Base-by-base conservation (phyloP, 768 basidiomycete genomes). In the Podaxis mareebaensis region DNA sequence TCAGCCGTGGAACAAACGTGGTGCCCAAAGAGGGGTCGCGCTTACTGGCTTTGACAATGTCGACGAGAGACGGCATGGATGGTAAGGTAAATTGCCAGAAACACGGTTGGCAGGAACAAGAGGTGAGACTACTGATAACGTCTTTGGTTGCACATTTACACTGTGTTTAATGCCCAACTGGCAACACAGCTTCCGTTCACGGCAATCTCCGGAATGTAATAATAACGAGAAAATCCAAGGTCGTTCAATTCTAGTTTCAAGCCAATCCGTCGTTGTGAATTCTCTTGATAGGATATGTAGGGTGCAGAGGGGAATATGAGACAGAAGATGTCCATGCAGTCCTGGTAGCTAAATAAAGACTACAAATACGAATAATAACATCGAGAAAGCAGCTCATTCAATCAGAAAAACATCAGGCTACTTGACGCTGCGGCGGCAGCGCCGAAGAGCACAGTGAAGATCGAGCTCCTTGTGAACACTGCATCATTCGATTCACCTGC, bases 41-140 rank as follows among this genome's bases (percentile, higher is more conserved):
- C 80, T 58, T 67, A 81, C 81, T 82, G 70, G 76, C 76, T 65
- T 76, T 76, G 61, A 81, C 77, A 66, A 76, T 70, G n/a, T 71
- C 76, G 61, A 81, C 76, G 66, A 82, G 67, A 24, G 81, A 81
- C 44, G 77, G 66, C 79, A 82, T 81, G 58, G 42, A 36, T 44
- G 15, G 44, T 38, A 22, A 15, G 8, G 46, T 26, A 36, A 40
- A 15, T 11, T 55, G 30, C 53, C 44, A 46, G 30, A n/a, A 20
- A 40, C 17, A 46, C 36, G 17, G 38, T 40, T 61, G 28, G 44
- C 28, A 28, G 54, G n/a, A 28, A 28, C 17, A 13, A 17, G 6
- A n/a, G 38, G 48, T 15, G 11, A 36, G 26, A 36, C 4, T 52
- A 39, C 22, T 38, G 20, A 36, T 36, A 60, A 17, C 8, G 17